A percentile compares a stretch with the other conserved stretches of the same genome.
These are phyloP conservation scores for Aspergillus proliferans DNA, from an alignment of 2,329 filamentous ascomycete species.

Conservation along the genomic window DNA sequence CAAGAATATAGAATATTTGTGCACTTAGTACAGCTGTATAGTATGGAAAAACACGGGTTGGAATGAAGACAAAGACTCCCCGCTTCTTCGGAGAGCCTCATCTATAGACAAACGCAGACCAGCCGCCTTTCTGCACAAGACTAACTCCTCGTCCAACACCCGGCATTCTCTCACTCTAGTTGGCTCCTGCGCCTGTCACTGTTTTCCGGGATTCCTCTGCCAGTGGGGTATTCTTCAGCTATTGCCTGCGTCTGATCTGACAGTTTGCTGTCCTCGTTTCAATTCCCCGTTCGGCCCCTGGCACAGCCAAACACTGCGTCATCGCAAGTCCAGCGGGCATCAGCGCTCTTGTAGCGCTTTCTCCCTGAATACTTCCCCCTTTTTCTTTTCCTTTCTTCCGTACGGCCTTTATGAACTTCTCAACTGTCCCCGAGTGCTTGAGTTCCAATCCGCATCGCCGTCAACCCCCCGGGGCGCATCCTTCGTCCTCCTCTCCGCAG, in stretches of 20 bases:
- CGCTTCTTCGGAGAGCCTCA: too few species aligned
- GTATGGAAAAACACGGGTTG: too few species aligned
- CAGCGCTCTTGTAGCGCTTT: background rate
- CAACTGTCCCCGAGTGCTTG: constrained; percentile 13
- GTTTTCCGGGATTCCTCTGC: background rate
- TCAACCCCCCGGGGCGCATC: constrained; percentile 18
- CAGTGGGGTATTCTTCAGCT: background rate
- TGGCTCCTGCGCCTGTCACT: background rate
- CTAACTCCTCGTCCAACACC: too few species aligned
- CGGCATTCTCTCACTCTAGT: too few species aligned
- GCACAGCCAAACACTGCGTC: background rate
- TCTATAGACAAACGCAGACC: too few species aligned
- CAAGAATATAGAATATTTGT: too few species aligned
- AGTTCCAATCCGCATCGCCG: constrained; percentile 20
- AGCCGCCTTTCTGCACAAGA: too few species aligned
- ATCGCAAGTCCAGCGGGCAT: background rate
- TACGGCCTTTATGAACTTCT: constrained; percentile 21
- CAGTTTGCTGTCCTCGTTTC: background rate
- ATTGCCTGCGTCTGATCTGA: background rate
- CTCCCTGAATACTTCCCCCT: background rate
- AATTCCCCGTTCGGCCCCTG: background rate
- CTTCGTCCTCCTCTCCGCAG: constrained; percentile 13
- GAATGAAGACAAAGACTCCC: too few species aligned
- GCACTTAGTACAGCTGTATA: too few species aligned
- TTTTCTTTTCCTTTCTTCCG: background rate